phyloP scores from a whole-genome alignment of 768 basidiomycete genomes.

The Tylopilus sp. region DNA sequence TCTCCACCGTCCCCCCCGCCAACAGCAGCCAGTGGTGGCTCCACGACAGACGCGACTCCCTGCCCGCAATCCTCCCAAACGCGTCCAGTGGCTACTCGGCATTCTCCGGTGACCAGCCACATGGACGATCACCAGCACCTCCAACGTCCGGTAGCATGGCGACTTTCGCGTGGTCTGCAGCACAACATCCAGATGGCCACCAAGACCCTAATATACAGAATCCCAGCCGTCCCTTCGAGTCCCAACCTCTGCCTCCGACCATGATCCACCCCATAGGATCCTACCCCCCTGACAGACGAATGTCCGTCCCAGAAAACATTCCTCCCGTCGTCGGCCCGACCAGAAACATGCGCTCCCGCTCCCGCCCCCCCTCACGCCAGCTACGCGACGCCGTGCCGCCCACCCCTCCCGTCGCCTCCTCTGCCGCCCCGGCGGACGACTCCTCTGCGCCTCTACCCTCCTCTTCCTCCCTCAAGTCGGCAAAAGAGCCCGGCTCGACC shows the following conservation, averaged over 20 bases:
- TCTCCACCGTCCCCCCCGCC: slow-evolving; percentile 17
- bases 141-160: slow-evolving; percentile 60
- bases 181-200: slow-evolving; percentile 44
- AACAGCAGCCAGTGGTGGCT: slow-evolving; percentile 50
- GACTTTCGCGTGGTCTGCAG: slow-evolving; percentile 70
- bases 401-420: slow-evolving; percentile 35
- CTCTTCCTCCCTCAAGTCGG: slow-evolving; percentile 32
- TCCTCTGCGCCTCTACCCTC: slow-evolving; percentile 35
- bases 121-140: slow-evolving; percentile 54
- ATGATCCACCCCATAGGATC: slow-evolving; percentile 59
- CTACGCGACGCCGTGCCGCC: slow-evolving; percentile 40
- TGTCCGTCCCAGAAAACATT: slow-evolving; percentile 68
- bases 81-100: slow-evolving; percentile 54
- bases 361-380: slow-evolving; percentile 69
- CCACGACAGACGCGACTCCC: slow-evolving; percentile 70
- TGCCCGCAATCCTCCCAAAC: slow-evolving; percentile 67
- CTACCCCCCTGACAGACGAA: slow-evolving; percentile 65
- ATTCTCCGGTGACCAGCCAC: slow-evolving; percentile 62
- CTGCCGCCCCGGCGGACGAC: slow-evolving; percentile 42
- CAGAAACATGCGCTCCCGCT: slow-evolving; percentile 60
- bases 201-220: slow-evolving; percentile 42
- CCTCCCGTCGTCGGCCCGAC: slow-evolving; percentile 43
- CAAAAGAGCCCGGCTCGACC: slow-evolving; percentile 54
- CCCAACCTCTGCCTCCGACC: slow-evolving; percentile 41
- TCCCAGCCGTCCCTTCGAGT: slow-evolving; percentile 46